phyloP scores from a whole-genome alignment of 805 yeast genomes.

The Myxozyma mucilagina region DNA sequence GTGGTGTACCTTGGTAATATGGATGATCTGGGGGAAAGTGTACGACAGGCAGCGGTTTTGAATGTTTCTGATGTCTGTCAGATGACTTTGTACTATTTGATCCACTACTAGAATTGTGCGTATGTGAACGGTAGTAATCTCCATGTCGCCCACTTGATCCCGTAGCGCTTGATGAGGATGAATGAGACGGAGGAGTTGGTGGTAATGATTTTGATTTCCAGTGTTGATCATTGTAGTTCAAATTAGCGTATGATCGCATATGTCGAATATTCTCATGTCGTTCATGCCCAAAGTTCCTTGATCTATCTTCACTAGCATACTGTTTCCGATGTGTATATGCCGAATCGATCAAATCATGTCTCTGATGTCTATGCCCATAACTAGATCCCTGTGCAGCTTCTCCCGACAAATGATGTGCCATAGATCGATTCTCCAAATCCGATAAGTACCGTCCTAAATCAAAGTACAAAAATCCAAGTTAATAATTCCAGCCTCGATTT shows the following conservation, averaged over 20 bases:
- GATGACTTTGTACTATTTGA: background rate
- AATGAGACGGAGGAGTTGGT: background rate
- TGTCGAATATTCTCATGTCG: slow-evolving; percentile 4
- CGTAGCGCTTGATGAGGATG: background rate
- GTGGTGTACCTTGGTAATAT: slow-evolving; percentile 15
- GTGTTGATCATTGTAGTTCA: background rate
- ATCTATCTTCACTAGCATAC: background rate
- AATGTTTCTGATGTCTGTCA: background rate
- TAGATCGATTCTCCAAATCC: slow-evolving; percentile 17
- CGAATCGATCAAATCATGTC: no score
- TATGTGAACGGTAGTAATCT: background rate
- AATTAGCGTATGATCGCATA: background rate
- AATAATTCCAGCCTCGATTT: background rate
- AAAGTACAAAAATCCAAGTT: background rate
- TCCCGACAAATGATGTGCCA: background rate
- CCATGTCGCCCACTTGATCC: background rate
- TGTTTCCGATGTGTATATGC: no score
- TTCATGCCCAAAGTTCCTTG: slow-evolving; percentile 8
- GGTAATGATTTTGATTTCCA: background rate
- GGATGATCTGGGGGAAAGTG: slow-evolving; percentile 24
- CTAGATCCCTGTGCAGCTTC: background rate
- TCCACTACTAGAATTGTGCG: slow-evolving; percentile 1
- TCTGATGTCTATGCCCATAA: no score
- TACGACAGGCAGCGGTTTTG: slow-evolving; percentile 17
- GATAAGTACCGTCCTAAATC: slow-evolving; percentile 17